Percentiles rank a stretch among this genome's conserved stretches.
Conservation (phyloP, 2,329 filamentous ascomycete genomes). For the Fusarium sp. region DNA sequence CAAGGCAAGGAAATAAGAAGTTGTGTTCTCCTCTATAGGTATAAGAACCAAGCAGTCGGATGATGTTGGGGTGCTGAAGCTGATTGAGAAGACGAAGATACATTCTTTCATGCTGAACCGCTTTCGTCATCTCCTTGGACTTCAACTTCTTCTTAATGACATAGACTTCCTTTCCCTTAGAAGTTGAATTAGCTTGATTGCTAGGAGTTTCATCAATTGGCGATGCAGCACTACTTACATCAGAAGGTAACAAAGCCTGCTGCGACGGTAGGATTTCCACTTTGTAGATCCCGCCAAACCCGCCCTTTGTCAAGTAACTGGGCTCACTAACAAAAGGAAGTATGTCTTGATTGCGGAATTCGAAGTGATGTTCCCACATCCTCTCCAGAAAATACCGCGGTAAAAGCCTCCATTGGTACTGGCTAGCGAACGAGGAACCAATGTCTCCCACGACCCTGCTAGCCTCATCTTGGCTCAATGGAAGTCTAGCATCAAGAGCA, state of each 20-base stretch:
- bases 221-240: too few species aligned
- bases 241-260: too few species aligned
- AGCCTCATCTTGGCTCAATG: background rate
- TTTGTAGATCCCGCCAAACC: too few species aligned
- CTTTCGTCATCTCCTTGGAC: background rate
- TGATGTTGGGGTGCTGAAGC: background rate
- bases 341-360: too few species aligned
- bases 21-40: background rate
- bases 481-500: background rate
- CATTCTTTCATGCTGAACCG: background rate
- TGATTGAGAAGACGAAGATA: background rate
- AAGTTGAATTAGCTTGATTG: background rate
- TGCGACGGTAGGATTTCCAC: too few species aligned
- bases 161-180: background rate
- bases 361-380: background rate
- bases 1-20: background rate
- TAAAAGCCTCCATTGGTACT: background rate
- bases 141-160: background rate
- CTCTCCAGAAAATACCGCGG: background rate
- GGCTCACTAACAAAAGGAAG: too few species aligned
- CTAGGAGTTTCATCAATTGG: too few species aligned
- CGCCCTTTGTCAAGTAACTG: too few species aligned
- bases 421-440: too few species aligned
- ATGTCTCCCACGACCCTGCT: background rate
- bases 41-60: background rate